Evolutionary conservation across 2,329 filamentous ascomycete species (phyloP), one percentile per base, ranked within the genome.

Genomic region (Corynespora cassiicola): DNA sequence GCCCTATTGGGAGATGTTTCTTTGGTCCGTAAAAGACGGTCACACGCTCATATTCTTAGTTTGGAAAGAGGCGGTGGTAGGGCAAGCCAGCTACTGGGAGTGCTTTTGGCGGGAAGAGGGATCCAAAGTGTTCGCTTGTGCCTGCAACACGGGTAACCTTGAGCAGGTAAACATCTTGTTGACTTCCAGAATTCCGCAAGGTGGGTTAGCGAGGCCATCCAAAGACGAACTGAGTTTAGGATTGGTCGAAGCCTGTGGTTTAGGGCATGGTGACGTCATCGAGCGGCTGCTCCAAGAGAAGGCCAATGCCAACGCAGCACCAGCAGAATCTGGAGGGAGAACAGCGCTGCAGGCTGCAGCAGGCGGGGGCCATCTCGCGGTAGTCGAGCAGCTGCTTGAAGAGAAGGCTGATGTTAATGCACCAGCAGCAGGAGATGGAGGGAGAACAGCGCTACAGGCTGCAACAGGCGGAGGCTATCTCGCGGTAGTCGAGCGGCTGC

Each of bases 1-100:
- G 21, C 40, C 40, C 16, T 25, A 33, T 36, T 43, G 40, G 40
- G 29, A 43, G 3, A 39, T 43, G 15, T 43, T 43, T 26, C 7
- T 34, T 35, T 43, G 40, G 40, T 29, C 40, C 10, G 40, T 43
- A 23, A 32, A 36, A 33, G 12, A 43, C 10, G 34, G 19, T 15
- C 35, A 43, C 24, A 33, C 36, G 20, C 15, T 34, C 29, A 23
- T 43, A 14, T 34, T 43, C 16, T 24, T n/a, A 28, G 25, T 43
- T 20, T 43, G 40, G 40, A 27, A 39, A 14, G 20, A 18, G n/a
- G 29, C 21, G 27, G 33, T 19, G 10, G 36, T 6, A 15, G 22
- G 18, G n/a, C 31, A 31, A 36, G 31, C 31, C 9, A 33, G 12
- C n/a, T 41, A 41, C 38, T 41, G 40, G 40, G 14, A 33, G 3